Evolutionary conservation across 305 asterid genomes (phyloP), one percentile per base, ranked within the genome.

Genomic region (Salvia sclarea): DNA sequence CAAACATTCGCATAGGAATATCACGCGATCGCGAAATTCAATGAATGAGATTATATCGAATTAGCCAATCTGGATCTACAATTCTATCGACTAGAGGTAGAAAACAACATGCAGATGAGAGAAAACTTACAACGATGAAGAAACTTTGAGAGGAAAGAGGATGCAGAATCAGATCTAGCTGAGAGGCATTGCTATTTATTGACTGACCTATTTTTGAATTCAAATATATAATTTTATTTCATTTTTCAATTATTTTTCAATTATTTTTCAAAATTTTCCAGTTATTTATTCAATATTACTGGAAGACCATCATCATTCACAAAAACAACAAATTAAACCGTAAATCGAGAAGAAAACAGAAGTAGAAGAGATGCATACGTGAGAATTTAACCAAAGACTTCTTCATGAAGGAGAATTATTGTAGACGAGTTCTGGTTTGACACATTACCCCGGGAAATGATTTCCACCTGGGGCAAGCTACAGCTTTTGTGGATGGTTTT

Each of bases 101-200:
- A 62, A 37, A 9, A 60, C 0, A 13, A 37, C 18, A 25, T 33
- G 16, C 8, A 38, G 2, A 13, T 6, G 40, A 44, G 17, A 43
- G 55, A 47, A 16, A 38, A 25, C 66, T 67, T 60, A 74, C 78
- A 30, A 11, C 20, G 55, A 33, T 20, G 58, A 60, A 58, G 64
- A 37, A 65, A 58, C 17, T 54, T 49, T 13, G n/a, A n/a, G 57
- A 38, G 30, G 44, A 37, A 18, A 70, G 61, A 56, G 41, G 28
- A 37, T 1, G 68, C 56, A n/a, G 57, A 56, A 35, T 37, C 64
- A 57, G 68, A 73, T 65, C 68, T 66, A 47, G 43, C 41, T 64
- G 54, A 14, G 61, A 45, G 40, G 66, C 28, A 52, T 38, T 59
- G 14, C 18, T 16, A 5, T 33, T 21, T 70, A 35, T 33, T 44